phyloP scores from a whole-genome alignment of 1,284 basidiomycete genomes.

The Tranzscheliella williamsii region DNA sequence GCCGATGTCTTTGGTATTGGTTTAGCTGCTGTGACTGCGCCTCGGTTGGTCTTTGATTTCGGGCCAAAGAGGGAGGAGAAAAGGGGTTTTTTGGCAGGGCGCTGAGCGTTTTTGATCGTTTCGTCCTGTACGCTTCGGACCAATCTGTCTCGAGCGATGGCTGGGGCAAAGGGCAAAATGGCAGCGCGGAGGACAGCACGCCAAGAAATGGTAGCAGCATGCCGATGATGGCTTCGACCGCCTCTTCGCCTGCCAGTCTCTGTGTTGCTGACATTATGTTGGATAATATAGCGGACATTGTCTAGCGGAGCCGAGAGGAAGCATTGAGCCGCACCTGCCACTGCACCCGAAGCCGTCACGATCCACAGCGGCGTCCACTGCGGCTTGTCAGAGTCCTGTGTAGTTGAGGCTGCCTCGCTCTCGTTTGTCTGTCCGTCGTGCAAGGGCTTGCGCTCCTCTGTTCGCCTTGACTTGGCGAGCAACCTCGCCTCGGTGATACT shows the following conservation, averaged over 20 bases:
- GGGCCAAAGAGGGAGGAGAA: no score
- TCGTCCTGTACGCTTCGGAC: conserved; percentile 43
- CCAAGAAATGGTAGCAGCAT: conserved; percentile 41
- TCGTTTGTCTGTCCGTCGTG: neutral
- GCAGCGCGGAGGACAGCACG: conserved; percentile 52
- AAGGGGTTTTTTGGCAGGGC: conserved; percentile 5
- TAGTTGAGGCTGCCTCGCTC: neutral
- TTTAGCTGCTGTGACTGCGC: no score
- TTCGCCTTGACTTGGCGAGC: conserved; percentile 4
- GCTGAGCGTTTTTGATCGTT: conserved; percentile 22
- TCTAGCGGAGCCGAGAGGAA: conserved; percentile 62
- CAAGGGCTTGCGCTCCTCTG: neutral
- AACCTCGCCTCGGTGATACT: conserved; percentile 46
- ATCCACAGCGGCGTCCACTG: conserved; percentile 50
- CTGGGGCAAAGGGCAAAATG: conserved; percentile 54
- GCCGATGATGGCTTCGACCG: conserved; percentile 4
- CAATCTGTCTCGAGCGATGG: conserved; percentile 28
- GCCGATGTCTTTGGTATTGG: no score
- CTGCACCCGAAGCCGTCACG: conserved; percentile 54
- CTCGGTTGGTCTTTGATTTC: no score
- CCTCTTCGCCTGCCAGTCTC: no score
- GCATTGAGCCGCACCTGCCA: conserved; percentile 62
- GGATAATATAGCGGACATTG: conserved; percentile 62
- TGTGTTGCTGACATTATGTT: conserved; percentile 31
- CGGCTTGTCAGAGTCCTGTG: conserved; percentile 1